Conservation (phyloP, 192 early-diverging fungal species). For the Gaertneriomyces sp. region DNA sequence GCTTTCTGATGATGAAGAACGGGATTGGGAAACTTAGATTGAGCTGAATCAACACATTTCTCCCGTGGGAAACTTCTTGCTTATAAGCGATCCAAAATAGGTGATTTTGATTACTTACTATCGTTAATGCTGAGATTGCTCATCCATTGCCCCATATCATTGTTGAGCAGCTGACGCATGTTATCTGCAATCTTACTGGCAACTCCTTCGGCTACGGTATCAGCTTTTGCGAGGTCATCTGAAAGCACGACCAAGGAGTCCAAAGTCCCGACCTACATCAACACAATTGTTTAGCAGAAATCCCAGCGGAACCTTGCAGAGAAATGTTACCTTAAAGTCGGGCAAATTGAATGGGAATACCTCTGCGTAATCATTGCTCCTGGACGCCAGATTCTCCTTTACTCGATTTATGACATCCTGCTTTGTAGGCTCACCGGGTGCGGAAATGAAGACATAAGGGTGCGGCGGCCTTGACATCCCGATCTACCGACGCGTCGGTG, state of each 20-base stretch:
- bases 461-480: too few relatives aligned
- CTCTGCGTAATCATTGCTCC: conserved; percentile 67
- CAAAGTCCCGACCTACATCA: conserved; percentile 85
- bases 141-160: conserved; percentile 61
- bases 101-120: conserved; percentile 53
- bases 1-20: conserved; percentile 52
- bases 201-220: conserved; percentile 70
- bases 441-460: conserved; percentile 64
- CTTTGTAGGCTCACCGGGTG: conserved; percentile 84
- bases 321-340: conserved; percentile 75
- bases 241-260: conserved; percentile 90
- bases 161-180: conserved; percentile 67
- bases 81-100: too few relatives aligned
- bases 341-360: conserved; percentile 82
- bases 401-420: conserved; percentile 62
- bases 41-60: conserved; percentile 4
- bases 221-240: conserved; percentile 89
- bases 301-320: conserved; percentile 67
- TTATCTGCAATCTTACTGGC: conserved; percentile 82
- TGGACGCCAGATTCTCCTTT: conserved; percentile 65
- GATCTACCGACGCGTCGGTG: too few relatives aligned
- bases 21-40: too few relatives aligned
- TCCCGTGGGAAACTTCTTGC: not conserved
- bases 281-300: not conserved
- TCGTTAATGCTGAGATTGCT: conserved; percentile 71